phyloP scores from a whole-genome alignment of 306 rosid species.

The Coriaria nepalensis region DNA sequence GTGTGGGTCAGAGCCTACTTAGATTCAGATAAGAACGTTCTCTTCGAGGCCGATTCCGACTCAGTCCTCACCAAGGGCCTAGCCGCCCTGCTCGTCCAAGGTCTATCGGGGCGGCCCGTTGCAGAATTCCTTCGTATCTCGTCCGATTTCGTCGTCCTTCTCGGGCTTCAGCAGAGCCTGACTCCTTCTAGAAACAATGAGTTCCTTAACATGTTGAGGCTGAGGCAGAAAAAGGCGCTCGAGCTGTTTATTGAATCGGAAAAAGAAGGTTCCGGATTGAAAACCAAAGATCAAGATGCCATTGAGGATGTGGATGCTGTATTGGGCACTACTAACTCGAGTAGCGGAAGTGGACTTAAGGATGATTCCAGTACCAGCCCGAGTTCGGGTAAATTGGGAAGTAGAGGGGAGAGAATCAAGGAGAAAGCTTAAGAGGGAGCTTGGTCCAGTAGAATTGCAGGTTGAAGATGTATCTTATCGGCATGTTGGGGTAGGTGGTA shows the following conservation, averaged over 20 bases:
- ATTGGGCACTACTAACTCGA: constrained; percentile 9
- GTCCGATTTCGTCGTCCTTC: constrained; percentile 58
- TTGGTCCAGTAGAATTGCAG: constrained; percentile 43
- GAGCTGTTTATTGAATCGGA: constrained; percentile 42
- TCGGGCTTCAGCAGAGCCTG: constrained; percentile 88
- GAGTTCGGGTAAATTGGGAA: constrained; percentile 26
- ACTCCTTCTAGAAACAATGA: constrained; percentile 90
- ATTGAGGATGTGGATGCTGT: constrained; percentile 19
- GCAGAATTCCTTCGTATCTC: constrained; percentile 48
- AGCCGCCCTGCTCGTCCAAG: constrained; percentile 74
- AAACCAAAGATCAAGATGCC: constrained; percentile 5
- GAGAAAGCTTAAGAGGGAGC: constrained; percentile 51
- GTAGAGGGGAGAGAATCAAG: constrained; percentile 71
- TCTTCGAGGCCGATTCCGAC: constrained; percentile 88
- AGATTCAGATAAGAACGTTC: constrained; percentile 41
- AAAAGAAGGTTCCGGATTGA: constrained; percentile 20
- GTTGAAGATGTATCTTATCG: constrained; percentile 77
- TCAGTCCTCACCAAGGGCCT: constrained; percentile 79
- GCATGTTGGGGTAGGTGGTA: constrained; percentile 63
- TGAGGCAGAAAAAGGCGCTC: constrained; percentile 84
- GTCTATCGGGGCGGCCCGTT: constrained; percentile 63
- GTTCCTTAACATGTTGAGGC: constrained; percentile 74
- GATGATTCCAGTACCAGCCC: not conserved
- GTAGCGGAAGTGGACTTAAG: not conserved
- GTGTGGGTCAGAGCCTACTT: constrained; percentile 94